A percentile compares a stretch with the other conserved stretches of the same genome.
Conservation (phyloP, 208 protist genomes). For the Leishmania guyanensis region DNA sequence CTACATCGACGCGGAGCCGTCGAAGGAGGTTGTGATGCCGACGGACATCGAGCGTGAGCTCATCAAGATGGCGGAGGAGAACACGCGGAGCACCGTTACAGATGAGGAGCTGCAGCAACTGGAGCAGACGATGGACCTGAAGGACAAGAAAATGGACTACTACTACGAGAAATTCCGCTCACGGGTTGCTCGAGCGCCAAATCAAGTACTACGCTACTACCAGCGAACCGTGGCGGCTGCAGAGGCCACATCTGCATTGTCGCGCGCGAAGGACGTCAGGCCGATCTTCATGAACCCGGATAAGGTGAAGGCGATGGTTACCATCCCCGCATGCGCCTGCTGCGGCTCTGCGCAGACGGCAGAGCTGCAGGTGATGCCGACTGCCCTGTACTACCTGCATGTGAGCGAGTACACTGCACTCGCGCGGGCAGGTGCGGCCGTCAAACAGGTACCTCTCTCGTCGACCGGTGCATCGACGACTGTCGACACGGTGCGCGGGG, state of each 20-base stretch:
- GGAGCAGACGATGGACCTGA: slow-evolving; percentile 66
- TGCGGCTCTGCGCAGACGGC: slow-evolving; percentile 71
- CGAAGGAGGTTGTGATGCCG: slow-evolving; percentile 50
- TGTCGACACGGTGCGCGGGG: background rate
- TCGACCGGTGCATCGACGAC: background rate
- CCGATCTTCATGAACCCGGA: slow-evolving; percentile 84
- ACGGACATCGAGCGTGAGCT: slow-evolving; percentile 69
- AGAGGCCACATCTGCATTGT: background rate
- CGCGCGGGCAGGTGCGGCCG: slow-evolving; percentile 6
- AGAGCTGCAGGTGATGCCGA: slow-evolving; percentile 87
- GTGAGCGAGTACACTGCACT: slow-evolving; percentile 44
- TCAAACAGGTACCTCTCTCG: background rate
- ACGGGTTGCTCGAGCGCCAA: slow-evolving; percentile 58
- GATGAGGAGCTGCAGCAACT: slow-evolving; percentile 70
- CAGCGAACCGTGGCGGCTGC: slow-evolving; percentile 19
- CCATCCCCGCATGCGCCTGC: slow-evolving; percentile 52
- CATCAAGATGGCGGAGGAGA: slow-evolving; percentile 63
- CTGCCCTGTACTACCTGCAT: slow-evolving; percentile 73
- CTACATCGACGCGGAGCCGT: slow-evolving; percentile 66
- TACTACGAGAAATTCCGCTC: slow-evolving; percentile 81
- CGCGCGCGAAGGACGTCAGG: slow-evolving; percentile 17
- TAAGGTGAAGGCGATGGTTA: slow-evolving; percentile 45
- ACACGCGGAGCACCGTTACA: slow-evolving; percentile 35
- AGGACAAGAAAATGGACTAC: slow-evolving; percentile 71
- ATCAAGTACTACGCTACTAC: slow-evolving; percentile 84